Evolutionary conservation across 345 rosid genomes (phyloP), one percentile per base, ranked within the genome.

Genomic region (Rhizophora mangle): DNA sequence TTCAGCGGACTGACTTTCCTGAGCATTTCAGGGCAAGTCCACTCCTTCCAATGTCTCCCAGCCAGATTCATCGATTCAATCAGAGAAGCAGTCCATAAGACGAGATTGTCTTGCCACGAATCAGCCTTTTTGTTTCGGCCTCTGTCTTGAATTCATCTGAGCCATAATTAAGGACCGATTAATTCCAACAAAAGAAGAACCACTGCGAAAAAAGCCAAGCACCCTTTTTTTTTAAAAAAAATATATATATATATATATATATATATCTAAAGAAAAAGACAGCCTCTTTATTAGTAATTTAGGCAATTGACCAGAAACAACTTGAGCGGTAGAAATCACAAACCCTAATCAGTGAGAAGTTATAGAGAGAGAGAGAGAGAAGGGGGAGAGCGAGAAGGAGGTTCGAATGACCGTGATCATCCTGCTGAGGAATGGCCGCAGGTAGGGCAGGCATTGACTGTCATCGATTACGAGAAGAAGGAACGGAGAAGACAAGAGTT

Each of bases 401-500:
- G 52, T 18, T 31, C 19, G 8, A 71, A 77, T 53, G 51, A 85
- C 92, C 88, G 61, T 65, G 78, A 68, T 60, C 77, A 54, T 81
- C 72, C 29, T 79, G 70, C 52, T 39, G 58, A 49, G 74, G 21
- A 6, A 20, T 39, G 9, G 74, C 79, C 59, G 87, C 75, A 36
- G 84, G 83, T 16, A 84, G 80, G 55, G 88, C 29, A 63, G 60
- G 46, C 74, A 58, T 59, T 58, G 58, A 56, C n/a, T 1, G 86
- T 52, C 64, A 72, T 52, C 11, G 82, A 66, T 27, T 76, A 76
- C 30, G 87, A 78, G 78, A 90, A 89, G 73, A 93, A 72, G 63
- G 85, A 85, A 11, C 24, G 1, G 96, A 92, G 26, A 88, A 75
- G 24, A 92, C 52, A 30, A 71, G 77, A 43, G 83, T 82, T 70